Conservation (phyloP, 257 asterid genomes). For the Gynochthodes officinalis region DNA sequence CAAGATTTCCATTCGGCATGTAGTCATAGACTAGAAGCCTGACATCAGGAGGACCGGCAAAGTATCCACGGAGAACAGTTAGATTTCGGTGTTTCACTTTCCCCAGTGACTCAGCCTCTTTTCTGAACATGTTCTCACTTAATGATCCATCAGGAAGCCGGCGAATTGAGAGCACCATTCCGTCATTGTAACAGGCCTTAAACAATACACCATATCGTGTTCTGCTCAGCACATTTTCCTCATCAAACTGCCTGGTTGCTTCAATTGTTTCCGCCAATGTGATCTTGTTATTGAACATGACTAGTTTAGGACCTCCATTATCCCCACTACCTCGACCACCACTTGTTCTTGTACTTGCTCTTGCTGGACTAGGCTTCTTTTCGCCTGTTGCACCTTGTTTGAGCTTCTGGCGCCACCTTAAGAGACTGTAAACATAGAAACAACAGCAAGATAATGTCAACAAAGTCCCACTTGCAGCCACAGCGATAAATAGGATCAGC, state of each 20-base stretch:
- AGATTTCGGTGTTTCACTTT: conserved; percentile 65
- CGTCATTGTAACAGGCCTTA: conserved; percentile 65
- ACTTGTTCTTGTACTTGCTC: conserved; percentile 64
- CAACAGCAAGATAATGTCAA: conserved; percentile 63
- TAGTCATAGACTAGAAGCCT: conserved; percentile 62
- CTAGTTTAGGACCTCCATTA: conserved; percentile 56
- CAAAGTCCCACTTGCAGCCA: conserved; percentile 60
- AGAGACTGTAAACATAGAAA: conserved; percentile 56
- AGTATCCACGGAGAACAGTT: conserved; percentile 72
- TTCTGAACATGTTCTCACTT: conserved; percentile 48
- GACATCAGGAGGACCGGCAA: conserved; percentile 54
- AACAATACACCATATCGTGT: conserved; percentile 56
- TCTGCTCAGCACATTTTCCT: conserved; percentile 61
- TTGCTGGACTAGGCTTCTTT: conserved; percentile 64
- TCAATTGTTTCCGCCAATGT: conserved; percentile 63
- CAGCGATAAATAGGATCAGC: conserved; percentile 55
- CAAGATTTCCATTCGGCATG: conserved; percentile 81
- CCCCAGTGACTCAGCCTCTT: conserved; percentile 67
- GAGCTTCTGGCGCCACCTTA: conserved; percentile 71
- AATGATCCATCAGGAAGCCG: conserved; percentile 49
- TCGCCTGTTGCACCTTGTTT: conserved; percentile 42
- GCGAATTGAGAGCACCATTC: conserved; percentile 66
- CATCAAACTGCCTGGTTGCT: conserved; percentile 70
- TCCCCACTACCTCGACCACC: conserved; percentile 67
- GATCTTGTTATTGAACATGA: conserved; percentile 69